These are phyloP conservation scores for Funneliformis mosseae DNA, from an alignment of 192 early-diverging fungal genomes.

Conservation along the genomic window DNA sequence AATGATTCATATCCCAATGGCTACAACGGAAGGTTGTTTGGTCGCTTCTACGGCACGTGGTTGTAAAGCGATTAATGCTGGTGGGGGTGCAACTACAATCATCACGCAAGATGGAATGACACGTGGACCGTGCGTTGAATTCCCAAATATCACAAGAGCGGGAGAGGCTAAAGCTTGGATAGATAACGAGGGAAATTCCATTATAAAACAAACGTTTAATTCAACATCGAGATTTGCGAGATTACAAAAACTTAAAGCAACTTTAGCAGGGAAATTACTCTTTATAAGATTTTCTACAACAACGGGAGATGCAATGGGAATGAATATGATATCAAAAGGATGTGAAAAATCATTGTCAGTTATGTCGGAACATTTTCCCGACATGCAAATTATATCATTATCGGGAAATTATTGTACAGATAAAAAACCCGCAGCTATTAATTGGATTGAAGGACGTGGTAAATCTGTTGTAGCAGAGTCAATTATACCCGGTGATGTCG, in stretches of 20 bases:
- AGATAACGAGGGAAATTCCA: constrained; percentile 62
- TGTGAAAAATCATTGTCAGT: constrained; percentile 80
- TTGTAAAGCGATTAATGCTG: constrained; percentile 90
- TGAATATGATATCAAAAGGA: constrained; percentile 98
- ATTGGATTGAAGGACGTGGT: constrained; percentile 97
- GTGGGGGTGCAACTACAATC: constrained; percentile 82
- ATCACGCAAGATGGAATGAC: constrained; percentile 87
- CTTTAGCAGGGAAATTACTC: constrained; percentile 78
- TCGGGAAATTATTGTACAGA: constrained; percentile 96
- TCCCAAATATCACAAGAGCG: constrained; percentile 69
- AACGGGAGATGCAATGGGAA: constrained; percentile 97
- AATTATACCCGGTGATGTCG: constrained; percentile 76
- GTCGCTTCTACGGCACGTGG: constrained; percentile 91
- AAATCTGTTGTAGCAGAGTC: constrained; percentile 90
- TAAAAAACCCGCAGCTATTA: constrained; percentile 95
- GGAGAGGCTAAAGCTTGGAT: constrained; percentile 73
- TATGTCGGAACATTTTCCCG: constrained; percentile 63
- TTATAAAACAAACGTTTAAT: constrained; percentile 79
- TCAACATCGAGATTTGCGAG: constrained; percentile 88
- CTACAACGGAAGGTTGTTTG: constrained; percentile 90
- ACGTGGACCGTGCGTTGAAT: constrained; percentile 88
- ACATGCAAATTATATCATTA: constrained; percentile 79
- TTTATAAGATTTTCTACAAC: constrained; percentile 88
- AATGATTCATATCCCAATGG: constrained; percentile 87
- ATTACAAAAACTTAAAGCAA: constrained; percentile 79